Evolutionary conservation across 495 filamentous ascomycete species (phyloP).

Genomic region (Chaetomium cochliodes): DNA sequence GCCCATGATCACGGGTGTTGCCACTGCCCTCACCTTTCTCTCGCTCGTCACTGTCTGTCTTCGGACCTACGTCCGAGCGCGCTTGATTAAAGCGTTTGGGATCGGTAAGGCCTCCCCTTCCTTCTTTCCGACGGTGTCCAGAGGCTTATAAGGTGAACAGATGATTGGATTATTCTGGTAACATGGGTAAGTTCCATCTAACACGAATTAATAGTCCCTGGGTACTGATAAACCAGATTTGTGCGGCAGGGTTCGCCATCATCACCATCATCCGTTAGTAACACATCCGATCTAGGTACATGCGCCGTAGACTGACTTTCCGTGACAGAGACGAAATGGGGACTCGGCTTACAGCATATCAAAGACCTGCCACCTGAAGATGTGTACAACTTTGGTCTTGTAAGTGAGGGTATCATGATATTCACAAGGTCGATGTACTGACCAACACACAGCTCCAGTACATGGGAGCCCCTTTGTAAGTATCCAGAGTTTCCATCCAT

Average conservation of each 20-base stretch:
- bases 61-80: constrained; percentile 39
- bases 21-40: constrained; percentile 34
- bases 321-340: constrained; percentile 44
- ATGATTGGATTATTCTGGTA: constrained; percentile 43
- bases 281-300: background rate
- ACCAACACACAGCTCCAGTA: constrained; percentile 38
- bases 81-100: constrained; percentile 38
- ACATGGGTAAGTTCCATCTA: constrained; percentile 35
- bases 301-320: background rate
- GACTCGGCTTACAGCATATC: constrained; percentile 37
- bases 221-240: constrained; percentile 20
- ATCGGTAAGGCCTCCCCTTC: constrained; percentile 27
- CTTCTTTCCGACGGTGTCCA: background rate
- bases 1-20: constrained; percentile 37
- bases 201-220: too few relatives aligned
- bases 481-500: background rate
- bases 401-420: constrained; percentile 20
- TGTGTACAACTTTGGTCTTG: constrained; percentile 41
- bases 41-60: constrained; percentile 39
- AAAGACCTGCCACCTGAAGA: constrained; percentile 38
- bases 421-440: constrained; percentile 9
- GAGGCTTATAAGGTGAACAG: constrained; percentile 20
- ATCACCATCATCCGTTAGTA: constrained; percentile 35
- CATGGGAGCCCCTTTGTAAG: constrained; percentile 44
- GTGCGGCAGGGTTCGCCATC: constrained; percentile 32